Evolutionary conservation across 495 filamentous ascomycete species (phyloP), one percentile per base, ranked within the genome.

Genomic region (Hypoxylon perforatum): DNA sequence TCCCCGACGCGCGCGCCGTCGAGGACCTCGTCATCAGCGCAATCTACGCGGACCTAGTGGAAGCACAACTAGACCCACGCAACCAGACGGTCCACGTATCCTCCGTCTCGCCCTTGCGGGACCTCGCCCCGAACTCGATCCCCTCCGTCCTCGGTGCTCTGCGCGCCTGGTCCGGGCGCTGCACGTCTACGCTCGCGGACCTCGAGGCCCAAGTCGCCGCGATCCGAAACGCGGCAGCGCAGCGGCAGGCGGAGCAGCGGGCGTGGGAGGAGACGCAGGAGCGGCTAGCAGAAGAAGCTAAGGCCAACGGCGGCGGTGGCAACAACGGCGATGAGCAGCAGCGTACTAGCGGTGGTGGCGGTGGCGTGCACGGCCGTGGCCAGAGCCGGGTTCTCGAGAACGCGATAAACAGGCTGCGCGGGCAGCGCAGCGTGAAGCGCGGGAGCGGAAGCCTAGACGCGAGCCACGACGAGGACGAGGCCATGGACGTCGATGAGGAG

Each of bases 21-120:
- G 95, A 99, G 82, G 87, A 93, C 67, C 89, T 98, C 54, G 86
- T 98, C 60, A 97, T 95, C 74, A 86, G 87, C 66, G 87, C 93
- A 66, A 91, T 97, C 77, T 98, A 97, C 83, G 85, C 90, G 36
- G 90, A 88, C 17, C 87, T 99, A 0, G 76, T 99, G 35, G 83
- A 84, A 21, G 95, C 87, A 7, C 92, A 92, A 63, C 90, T 98
- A 36, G 91, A 94, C 73, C 91, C 94, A 10, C 83, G 84, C 45
- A 79, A 87, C 59, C 85, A 88, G 17, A 82, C 82, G 63, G 88
- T 97, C 18, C 87, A 86, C 71, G 87, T 97, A 44, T 90, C 90
- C 53, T 86, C 90, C 64, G 87, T 96, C 42, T 86, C 93, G 0
- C 88, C 93, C 1, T 87, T 97, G 1, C 92, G 95, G 22, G 95